Evolutionary conservation across 495 filamentous ascomycete species (phyloP).

Genomic region (Hypomontagnella submonticulosa): DNA sequence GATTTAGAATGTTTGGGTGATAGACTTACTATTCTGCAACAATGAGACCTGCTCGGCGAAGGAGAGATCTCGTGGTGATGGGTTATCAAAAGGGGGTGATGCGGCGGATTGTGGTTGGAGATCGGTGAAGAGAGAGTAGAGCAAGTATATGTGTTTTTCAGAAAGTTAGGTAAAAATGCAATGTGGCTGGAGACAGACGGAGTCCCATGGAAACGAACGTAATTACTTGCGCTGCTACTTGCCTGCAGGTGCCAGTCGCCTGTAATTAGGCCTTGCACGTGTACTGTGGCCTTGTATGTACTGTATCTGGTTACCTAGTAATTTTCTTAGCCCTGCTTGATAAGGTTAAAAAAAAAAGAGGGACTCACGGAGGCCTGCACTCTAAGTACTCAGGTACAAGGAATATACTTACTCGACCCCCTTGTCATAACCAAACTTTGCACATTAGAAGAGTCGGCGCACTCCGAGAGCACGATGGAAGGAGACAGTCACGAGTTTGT

Average conservation of each 20-base stretch:
- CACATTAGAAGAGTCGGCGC: background rate
- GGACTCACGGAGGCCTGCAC: too few species aligned
- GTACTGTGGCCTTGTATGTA: conserved; percentile 8
- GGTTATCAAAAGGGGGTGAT: conserved; percentile 49
- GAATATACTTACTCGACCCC: background rate
- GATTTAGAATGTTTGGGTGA: background rate
- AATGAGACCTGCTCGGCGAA: conserved; percentile 53
- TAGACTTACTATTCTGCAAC: conserved; percentile 49
- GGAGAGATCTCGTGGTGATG: conserved; percentile 51
- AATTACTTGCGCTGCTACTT: conserved; percentile 21
- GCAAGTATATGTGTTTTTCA: conserved; percentile 41
- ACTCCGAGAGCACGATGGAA: conserved; percentile 10
- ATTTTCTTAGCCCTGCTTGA: conserved; percentile 3
- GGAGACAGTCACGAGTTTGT: conserved; percentile 34
- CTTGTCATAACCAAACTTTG: conserved; percentile 12
- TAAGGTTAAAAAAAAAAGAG: conserved; percentile 31
- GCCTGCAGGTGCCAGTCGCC: conserved; percentile 29
- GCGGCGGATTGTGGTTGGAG: conserved; percentile 45
- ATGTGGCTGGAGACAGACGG: conserved; percentile 45
- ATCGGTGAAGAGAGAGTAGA: conserved; percentile 49
- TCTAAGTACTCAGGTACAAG: conserved; percentile 7
- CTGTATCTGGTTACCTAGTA: conserved; percentile 1
- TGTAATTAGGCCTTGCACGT: background rate
- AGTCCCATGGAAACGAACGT: conserved; percentile 32
- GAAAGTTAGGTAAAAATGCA: conserved; percentile 53